Percentiles rank a stretch among this genome's conserved stretches.
These are phyloP conservation scores for Boletus fagicola DNA, from an alignment of 768 basidiomycete genomes.

Conservation along the genomic window DNA sequence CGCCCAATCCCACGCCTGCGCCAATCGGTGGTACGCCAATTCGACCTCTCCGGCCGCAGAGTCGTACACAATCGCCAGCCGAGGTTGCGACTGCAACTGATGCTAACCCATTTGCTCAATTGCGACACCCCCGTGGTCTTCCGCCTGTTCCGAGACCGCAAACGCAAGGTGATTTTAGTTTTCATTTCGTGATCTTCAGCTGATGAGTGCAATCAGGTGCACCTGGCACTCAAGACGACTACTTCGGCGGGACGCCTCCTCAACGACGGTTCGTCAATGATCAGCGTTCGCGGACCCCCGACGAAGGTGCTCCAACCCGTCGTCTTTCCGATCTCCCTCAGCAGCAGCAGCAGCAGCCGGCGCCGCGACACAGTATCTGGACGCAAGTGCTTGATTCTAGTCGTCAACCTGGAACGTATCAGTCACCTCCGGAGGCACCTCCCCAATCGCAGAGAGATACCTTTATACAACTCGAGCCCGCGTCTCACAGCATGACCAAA, in stretches of 20 bases:
- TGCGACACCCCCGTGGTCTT: constrained; percentile 59
- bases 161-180: constrained; percentile 41
- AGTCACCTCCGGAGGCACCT: constrained; percentile 34
- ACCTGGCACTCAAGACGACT: constrained; percentile 47
- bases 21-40: constrained; percentile 19
- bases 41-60: constrained; percentile 32
- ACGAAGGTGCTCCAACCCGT: constrained; percentile 54
- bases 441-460: constrained; percentile 43
- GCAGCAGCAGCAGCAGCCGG: constrained; percentile 31
- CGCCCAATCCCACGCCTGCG: constrained; percentile 19
- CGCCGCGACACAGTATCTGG: constrained; percentile 76
- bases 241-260: constrained; percentile 33
- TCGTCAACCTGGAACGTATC: constrained; percentile 44
- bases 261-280: constrained; percentile 55
- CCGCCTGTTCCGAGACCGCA: constrained; percentile 59
- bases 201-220: constrained; percentile 15
- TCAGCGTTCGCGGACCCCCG: constrained; percentile 53
- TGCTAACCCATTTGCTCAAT: constrained; percentile 43
- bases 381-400: constrained; percentile 82
- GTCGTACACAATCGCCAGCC: constrained; percentile 31
- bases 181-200: not conserved
- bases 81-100: constrained; percentile 32
- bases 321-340: constrained; percentile 56
- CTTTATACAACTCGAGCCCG: constrained; percentile 73
- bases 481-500: constrained; percentile 78